phyloP scores from a whole-genome alignment of 179 eudicot genomes.

The Sideroxylon spinosum region DNA sequence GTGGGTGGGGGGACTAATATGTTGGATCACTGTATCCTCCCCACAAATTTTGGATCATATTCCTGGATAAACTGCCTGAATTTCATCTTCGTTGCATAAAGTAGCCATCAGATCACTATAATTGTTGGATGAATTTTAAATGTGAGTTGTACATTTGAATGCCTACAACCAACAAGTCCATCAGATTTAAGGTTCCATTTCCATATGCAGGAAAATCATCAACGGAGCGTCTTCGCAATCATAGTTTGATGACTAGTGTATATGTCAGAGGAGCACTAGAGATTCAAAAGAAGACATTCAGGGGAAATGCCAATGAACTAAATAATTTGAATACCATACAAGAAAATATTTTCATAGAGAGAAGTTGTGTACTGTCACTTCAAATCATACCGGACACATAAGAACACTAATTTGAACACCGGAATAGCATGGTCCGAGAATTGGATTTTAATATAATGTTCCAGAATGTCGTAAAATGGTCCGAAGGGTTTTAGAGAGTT shows the following conservation, averaged over 20 bases:
- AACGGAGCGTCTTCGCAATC: not conserved
- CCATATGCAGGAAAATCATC: not conserved
- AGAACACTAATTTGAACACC: no score
- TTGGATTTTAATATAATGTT: no score
- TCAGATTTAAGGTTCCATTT: constrained; percentile 5
- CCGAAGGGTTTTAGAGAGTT: no score
- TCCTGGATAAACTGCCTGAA: not conserved
- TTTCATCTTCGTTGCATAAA: not conserved
- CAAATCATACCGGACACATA: no score
- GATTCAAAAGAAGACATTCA: not conserved
- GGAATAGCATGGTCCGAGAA: no score
- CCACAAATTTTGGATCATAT: not conserved
- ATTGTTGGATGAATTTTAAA: not conserved
- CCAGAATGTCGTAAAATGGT: no score
- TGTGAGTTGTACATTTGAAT: not conserved
- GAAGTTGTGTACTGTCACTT: not conserved
- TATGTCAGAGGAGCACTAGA: not conserved
- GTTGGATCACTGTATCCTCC: no score
- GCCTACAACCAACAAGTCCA: not conserved
- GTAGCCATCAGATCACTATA: not conserved
- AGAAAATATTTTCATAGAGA: not conserved
- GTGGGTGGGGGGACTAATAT: no score
- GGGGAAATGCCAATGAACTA: not conserved
- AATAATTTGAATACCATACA: not conserved
- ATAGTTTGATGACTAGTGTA: not conserved